phyloP scores from a whole-genome alignment of 2,329 filamentous ascomycete genomes.

The Fusarium sarcochroum region DNA sequence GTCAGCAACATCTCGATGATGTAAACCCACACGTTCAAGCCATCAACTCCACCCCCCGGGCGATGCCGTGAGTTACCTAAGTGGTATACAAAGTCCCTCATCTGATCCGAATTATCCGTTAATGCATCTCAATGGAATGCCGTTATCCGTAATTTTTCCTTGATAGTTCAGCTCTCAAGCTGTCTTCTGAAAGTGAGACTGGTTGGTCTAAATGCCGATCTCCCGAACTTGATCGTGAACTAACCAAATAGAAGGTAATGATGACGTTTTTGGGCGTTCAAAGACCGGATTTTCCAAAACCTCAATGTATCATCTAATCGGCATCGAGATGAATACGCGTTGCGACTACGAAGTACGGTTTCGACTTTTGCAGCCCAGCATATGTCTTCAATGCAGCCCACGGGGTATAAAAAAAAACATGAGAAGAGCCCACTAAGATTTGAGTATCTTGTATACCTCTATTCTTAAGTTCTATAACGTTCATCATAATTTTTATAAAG shows the following conservation, averaged over 20 bases:
- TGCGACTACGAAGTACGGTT: too few relatives aligned
- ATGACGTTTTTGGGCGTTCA: slow-evolving; percentile 35
- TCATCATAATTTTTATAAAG: too few relatives aligned
- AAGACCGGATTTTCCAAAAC: slow-evolving; percentile 13
- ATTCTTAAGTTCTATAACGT: too few relatives aligned
- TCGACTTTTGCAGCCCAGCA: not conserved
- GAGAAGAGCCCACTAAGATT: too few relatives aligned
- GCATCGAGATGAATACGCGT: not conserved
- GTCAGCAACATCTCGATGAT: slow-evolving; percentile 44
- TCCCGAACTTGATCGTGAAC: slow-evolving; percentile 22
- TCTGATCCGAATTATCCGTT: slow-evolving; percentile 29
- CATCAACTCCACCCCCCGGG: slow-evolving; percentile 16
- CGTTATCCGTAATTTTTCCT: slow-evolving; percentile 20
- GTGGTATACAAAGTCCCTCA: not conserved
- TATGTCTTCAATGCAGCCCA: not conserved
- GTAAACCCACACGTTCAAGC: slow-evolving; percentile 21
- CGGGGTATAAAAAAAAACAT: too few relatives aligned
- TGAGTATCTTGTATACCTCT: too few relatives aligned
- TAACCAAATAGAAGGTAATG: slow-evolving; percentile 7
- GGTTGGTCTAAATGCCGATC: slow-evolving; percentile 26
- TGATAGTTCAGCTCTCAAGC: slow-evolving; percentile 8
- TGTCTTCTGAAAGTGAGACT: not conserved
- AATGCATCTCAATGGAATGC: slow-evolving; percentile 9
- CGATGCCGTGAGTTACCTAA: slow-evolving; percentile 1
- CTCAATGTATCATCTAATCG: not conserved